Percentiles rank a stretch among this genome's conserved stretches.
Conservation (phyloP, 2,329 filamentous ascomycete genomes). For the Talaromyces sp. region DNA sequence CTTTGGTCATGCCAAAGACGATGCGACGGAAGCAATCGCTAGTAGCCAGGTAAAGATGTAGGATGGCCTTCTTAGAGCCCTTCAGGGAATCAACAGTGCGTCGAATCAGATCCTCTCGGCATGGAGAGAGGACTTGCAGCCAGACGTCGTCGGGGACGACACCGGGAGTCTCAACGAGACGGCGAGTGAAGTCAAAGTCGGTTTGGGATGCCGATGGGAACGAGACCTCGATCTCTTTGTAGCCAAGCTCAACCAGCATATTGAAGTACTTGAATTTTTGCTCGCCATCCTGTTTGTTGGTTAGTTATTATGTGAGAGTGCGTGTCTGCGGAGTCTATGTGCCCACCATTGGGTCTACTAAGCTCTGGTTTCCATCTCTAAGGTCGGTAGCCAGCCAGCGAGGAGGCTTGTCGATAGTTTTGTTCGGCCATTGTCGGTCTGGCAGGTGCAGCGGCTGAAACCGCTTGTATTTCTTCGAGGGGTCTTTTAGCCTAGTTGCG, state of each 20-base stretch:
- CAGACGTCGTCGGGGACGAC: slow-evolving; percentile 82
- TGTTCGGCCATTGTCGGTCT: slow-evolving; percentile 71
- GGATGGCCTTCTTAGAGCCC: slow-evolving; percentile 86
- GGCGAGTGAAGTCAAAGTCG: slow-evolving; percentile 91
- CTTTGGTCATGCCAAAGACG: slow-evolving; percentile 81
- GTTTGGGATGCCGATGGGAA: slow-evolving; percentile 93
- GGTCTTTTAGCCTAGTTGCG: slow-evolving; percentile 42
- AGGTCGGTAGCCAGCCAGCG: slow-evolving; percentile 87
- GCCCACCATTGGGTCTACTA: slow-evolving; percentile 85
- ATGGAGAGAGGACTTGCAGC: slow-evolving; percentile 88
- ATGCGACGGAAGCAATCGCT: slow-evolving; percentile 92
- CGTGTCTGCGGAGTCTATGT: background rate
- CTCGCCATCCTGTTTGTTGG: slow-evolving; percentile 67
- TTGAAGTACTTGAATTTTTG: slow-evolving; percentile 95
- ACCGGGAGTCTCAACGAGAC: slow-evolving; percentile 78
- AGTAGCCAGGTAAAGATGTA: slow-evolving; percentile 94
- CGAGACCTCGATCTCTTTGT: slow-evolving; percentile 96
- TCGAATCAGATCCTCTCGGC: slow-evolving; percentile 83
- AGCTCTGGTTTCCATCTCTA: slow-evolving; percentile 89
- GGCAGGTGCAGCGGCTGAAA: slow-evolving; percentile 46
- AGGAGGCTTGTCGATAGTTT: slow-evolving; percentile 76
- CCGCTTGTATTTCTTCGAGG: slow-evolving; percentile 45
- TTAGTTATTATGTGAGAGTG: slow-evolving; percentile 3
- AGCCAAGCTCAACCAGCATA: slow-evolving; percentile 86
- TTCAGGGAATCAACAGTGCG: slow-evolving; percentile 83